Evolutionary conservation across 176 grass and related monocot species (phyloP).

Genomic region (Guadua angustifolia): DNA sequence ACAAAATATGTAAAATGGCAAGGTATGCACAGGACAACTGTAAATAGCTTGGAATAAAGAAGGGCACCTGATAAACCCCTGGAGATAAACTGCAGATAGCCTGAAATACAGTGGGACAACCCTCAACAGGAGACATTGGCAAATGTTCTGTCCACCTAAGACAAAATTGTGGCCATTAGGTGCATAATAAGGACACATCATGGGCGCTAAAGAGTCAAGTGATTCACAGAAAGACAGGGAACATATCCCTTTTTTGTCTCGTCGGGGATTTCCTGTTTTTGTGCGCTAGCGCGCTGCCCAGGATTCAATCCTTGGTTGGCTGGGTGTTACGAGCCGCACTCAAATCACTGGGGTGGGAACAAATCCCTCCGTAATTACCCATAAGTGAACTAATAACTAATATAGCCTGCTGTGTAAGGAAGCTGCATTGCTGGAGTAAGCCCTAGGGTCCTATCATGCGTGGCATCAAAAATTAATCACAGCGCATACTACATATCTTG

Average conservation of each 20-base stretch:
- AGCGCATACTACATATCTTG: not conserved
- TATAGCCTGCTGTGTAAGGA: not conserved
- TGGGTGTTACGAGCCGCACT: not conserved
- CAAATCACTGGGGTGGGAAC: not conserved
- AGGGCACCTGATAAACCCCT: conserved; percentile 71
- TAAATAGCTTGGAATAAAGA: not conserved
- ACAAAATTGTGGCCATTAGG: conserved; percentile 20
- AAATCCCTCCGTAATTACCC: not conserved
- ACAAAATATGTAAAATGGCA: conserved; percentile 12
- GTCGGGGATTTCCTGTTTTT: not conserved
- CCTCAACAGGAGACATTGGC: conserved; percentile 90
- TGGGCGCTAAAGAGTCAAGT: not conserved
- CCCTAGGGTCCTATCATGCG: not conserved
- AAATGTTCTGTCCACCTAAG: conserved; percentile 88
- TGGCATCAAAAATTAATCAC: not conserved
- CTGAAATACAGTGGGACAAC: conserved; percentile 85
- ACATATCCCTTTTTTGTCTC: not conserved
- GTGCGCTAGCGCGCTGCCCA: not conserved
- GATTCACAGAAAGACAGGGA: not conserved
- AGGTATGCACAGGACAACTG: not conserved
- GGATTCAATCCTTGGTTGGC: not conserved
- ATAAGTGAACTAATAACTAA: not conserved
- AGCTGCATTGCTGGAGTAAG: conserved; percentile 10
- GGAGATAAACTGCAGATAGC: conserved; percentile 70
- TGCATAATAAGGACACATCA: conserved; percentile 10